Conservation (phyloP, 75 land plant species). For the Picea sitchensis region DNA sequence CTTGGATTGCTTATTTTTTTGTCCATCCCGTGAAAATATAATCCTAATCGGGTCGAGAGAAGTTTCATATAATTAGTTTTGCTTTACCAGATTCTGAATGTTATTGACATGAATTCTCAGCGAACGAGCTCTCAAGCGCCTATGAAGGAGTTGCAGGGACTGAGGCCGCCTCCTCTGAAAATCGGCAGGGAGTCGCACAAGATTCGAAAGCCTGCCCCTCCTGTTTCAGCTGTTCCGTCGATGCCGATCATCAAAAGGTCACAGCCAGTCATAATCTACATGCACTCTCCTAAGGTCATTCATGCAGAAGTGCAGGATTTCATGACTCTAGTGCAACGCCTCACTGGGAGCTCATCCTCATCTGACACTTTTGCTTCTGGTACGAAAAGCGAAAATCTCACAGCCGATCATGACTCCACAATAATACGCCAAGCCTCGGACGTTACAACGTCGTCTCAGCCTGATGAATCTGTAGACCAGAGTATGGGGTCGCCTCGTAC, state of each 20-base stretch:
- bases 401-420: no score
- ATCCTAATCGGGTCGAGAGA: neutral
- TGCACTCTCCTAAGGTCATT: conserved; percentile 39
- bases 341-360: conserved; percentile 21
- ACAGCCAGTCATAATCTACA: conserved; percentile 41
- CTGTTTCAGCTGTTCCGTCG: conserved; percentile 13
- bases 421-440: no score
- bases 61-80: neutral
- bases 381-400: neutral
- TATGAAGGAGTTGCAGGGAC: conserved; percentile 40
- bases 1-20: neutral
- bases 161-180: conserved; percentile 53
- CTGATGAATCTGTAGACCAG: no score
- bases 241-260: neutral
- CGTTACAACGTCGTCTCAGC: no score
- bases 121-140: neutral
- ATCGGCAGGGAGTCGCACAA: conserved; percentile 63
- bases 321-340: conserved; percentile 37
- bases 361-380: no score
- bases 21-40: neutral
- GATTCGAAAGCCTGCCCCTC: conserved; percentile 53
- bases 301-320: conserved; percentile 31
- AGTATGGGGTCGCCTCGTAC: no score
- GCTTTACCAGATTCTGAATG: neutral
- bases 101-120: neutral